Conservation (phyloP, 176 grass and related monocot genomes). For the Aegilops umbellulata region DNA sequence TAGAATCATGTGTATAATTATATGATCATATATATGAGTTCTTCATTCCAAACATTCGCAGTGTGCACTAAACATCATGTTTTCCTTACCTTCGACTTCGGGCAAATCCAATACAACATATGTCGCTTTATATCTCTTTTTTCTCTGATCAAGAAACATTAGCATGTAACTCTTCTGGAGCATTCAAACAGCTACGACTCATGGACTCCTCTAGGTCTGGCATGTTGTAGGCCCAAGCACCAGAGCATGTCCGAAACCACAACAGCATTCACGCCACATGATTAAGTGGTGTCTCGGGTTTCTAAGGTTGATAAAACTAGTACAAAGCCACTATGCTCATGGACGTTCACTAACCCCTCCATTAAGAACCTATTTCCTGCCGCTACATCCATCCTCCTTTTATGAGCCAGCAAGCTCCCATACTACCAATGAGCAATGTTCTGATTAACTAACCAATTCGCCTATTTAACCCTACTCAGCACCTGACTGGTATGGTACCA, state of each 20-base stretch:
- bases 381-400: background rate
- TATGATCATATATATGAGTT: background rate
- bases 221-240: background rate
- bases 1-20: background rate
- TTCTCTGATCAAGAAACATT: background rate
- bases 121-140: background rate
- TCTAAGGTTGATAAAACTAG: background rate
- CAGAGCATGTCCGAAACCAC: background rate
- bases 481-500: too few relatives aligned
- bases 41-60: background rate
- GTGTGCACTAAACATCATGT: background rate
- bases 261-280: background rate
- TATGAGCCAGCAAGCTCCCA: background rate
- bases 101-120: background rate
- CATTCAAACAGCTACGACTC: background rate
- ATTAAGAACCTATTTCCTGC: background rate
- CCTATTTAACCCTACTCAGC: too few relatives aligned
- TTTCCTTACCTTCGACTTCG: background rate
- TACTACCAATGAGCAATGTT: background rate
- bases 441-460: too few relatives aligned
- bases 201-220: background rate
- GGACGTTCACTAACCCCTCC: background rate
- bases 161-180: background rate
- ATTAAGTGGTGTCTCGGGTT: background rate
- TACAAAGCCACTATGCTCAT: background rate